phyloP scores from a whole-genome alignment of 495 filamentous ascomycete genomes.

The Xylaria sp. region DNA sequence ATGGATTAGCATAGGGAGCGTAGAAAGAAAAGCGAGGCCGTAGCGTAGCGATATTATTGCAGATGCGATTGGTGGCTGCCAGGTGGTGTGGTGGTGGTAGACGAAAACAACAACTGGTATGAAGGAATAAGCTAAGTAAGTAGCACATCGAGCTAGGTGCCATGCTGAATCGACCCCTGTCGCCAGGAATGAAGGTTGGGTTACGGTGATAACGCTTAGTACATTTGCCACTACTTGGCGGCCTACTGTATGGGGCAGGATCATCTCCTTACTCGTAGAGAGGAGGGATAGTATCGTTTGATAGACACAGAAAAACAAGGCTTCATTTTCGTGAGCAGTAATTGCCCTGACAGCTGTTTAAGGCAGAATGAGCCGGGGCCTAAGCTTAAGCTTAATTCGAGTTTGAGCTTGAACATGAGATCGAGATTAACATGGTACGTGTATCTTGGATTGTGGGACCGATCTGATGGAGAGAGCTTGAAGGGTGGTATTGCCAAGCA shows the following conservation, averaged over 20 bases:
- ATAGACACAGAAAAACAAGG: neutral
- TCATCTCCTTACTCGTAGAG: neutral
- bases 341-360: neutral
- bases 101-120: slow-evolving; percentile 3
- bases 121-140: neutral
- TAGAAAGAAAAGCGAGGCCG: neutral
- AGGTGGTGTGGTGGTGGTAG: slow-evolving; percentile 1
- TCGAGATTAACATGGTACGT: slow-evolving; percentile 1
- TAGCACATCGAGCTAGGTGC: neutral
- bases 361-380: neutral
- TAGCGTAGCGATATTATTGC: neutral
- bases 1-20: neutral
- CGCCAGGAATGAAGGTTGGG: slow-evolving; percentile 13
- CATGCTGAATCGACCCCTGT: slow-evolving; percentile 7
- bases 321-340: neutral
- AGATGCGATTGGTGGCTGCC: neutral
- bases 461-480: neutral
- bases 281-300: neutral
- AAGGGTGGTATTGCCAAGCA: slow-evolving; percentile 5
- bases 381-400: neutral
- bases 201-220: slow-evolving; percentile 1
- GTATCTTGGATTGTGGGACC: neutral
- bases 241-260: neutral
- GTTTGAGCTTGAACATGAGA: neutral
- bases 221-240: slow-evolving; percentile 16